These are phyloP conservation scores for Lactarius tabidus DNA, from an alignment of 768 basidiomycete species.

Conservation along the genomic window DNA sequence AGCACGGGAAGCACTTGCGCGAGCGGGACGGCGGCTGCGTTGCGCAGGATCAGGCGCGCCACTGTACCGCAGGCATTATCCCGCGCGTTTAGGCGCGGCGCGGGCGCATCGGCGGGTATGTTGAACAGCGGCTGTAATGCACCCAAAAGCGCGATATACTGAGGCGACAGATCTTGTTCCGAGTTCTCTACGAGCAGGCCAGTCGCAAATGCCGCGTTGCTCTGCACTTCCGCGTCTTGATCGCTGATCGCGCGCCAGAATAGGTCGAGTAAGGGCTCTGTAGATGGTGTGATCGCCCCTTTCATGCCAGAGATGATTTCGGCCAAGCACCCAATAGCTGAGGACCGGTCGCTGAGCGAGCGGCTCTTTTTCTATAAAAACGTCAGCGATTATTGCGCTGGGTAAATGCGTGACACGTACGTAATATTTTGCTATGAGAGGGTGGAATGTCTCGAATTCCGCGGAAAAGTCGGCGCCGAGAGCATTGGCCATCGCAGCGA, in stretches of 20 bases:
- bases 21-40: conserved; percentile 73
- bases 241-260: conserved; percentile 83
- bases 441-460: conserved; percentile 83
- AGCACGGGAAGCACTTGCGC: conserved; percentile 88
- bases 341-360: conserved; percentile 86
- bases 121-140: conserved; percentile 81
- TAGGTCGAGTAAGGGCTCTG: conserved; percentile 75
- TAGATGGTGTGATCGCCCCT: conserved; percentile 76
- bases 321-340: conserved; percentile 89
- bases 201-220: conserved; percentile 92
- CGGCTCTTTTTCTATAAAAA: conserved; percentile 69
- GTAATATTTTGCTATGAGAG: conserved; percentile 87
- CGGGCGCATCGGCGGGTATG: conserved; percentile 56
- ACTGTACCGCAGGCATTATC: conserved; percentile 98
- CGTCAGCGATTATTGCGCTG: neutral
- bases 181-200: conserved; percentile 91
- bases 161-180: conserved; percentile 70
- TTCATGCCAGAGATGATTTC: conserved; percentile 96
- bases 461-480: conserved; percentile 81
- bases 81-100: conserved; percentile 73
- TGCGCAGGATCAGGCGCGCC: conserved; percentile 79
- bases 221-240: conserved; percentile 86
- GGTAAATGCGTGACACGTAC: conserved; percentile 43
- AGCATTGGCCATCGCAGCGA: conserved; percentile 79
- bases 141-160: conserved; percentile 73